Percentiles rank a stretch among this genome's conserved stretches.
Conservation (phyloP, 805 yeast species). For the Groenewaldozyma tartarivorans region DNA sequence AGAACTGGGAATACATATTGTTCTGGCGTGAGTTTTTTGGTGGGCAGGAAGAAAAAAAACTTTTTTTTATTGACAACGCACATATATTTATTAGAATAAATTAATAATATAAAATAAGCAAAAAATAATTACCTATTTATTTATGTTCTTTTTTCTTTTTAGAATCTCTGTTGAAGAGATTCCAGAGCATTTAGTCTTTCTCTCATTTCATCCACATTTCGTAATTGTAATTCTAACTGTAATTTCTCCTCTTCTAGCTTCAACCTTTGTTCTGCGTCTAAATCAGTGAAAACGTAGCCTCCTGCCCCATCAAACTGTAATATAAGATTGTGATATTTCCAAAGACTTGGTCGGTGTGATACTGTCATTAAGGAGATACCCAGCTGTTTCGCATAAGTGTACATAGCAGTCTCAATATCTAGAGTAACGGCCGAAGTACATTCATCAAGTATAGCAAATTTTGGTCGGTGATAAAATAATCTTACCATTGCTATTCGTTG, state of each 20-base stretch:
- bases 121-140: constrained; percentile 1
- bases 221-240: constrained; percentile 55
- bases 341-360: constrained; percentile 83
- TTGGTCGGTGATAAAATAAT: constrained; percentile 81
- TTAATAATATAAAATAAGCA: background rate
- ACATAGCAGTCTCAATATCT: constrained; percentile 84
- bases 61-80: background rate
- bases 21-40: constrained; percentile 29
- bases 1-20: constrained; percentile 34
- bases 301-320: constrained; percentile 84
- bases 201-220: constrained; percentile 58
- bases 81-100: background rate
- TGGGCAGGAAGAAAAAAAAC: too few species aligned
- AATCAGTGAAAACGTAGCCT: constrained; percentile 47
- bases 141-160: too few species aligned
- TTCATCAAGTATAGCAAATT: constrained; percentile 90
- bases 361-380: constrained; percentile 82
- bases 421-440: constrained; percentile 93
- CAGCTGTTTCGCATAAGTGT: constrained; percentile 65
- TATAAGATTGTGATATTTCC: constrained; percentile 82
- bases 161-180: background rate
- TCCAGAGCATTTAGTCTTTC: constrained; percentile 54
- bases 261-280: constrained; percentile 67
- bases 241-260: constrained; percentile 70
- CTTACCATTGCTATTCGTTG: constrained; percentile 91